phyloP scores from a whole-genome alignment of 2,329 filamentous ascomycete species.

The Myriosclerotinia curreyana region DNA sequence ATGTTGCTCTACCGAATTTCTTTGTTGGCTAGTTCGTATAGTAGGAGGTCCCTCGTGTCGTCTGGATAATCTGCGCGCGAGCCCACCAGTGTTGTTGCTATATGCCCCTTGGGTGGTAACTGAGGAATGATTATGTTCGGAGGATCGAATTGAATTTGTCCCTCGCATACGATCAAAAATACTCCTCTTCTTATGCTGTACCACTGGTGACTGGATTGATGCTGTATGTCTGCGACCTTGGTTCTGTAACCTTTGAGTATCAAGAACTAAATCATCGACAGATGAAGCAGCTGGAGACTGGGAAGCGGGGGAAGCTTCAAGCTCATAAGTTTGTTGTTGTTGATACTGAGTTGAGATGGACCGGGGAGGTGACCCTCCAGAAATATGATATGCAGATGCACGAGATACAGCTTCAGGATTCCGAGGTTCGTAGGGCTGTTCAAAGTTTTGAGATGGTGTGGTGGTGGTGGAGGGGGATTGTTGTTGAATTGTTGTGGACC shows the following conservation, averaged over 20 bases:
- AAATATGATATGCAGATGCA: conserved; percentile 31
- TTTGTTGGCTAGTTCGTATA: conserved; percentile 45
- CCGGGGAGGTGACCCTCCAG: conserved; percentile 29
- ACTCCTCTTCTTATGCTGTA: conserved; percentile 36
- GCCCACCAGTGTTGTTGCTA: conserved; percentile 50
- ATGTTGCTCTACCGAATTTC: conserved; percentile 42
- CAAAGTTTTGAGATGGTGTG: conserved; percentile 24
- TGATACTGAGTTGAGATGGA: conserved; percentile 32
- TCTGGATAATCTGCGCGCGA: conserved; percentile 56
- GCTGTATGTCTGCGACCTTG: conserved; percentile 25
- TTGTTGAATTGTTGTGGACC: conserved; percentile 25
- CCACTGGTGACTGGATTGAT: conserved; percentile 27
- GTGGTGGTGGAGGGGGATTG: conserved; percentile 17
- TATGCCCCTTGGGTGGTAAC: conserved; percentile 19
- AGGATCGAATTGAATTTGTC: conserved; percentile 29
- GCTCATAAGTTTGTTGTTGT: conserved; percentile 31
- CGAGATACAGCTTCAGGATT: conserved; percentile 29
- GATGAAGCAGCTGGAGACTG: conserved; percentile 28
- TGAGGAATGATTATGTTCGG: conserved; percentile 29
- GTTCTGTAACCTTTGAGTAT: conserved; percentile 29
- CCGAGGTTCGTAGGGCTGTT: conserved; percentile 28
- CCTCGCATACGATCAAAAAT: conserved; percentile 38
- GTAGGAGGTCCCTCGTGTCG: conserved; percentile 49
- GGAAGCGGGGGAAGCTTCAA: conserved; percentile 24
- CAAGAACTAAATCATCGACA: conserved; percentile 34